Evolutionary conservation across 2,329 filamentous ascomycete species (phyloP), one percentile per base, ranked within the genome.

Genomic region (Epichloe typhina): DNA sequence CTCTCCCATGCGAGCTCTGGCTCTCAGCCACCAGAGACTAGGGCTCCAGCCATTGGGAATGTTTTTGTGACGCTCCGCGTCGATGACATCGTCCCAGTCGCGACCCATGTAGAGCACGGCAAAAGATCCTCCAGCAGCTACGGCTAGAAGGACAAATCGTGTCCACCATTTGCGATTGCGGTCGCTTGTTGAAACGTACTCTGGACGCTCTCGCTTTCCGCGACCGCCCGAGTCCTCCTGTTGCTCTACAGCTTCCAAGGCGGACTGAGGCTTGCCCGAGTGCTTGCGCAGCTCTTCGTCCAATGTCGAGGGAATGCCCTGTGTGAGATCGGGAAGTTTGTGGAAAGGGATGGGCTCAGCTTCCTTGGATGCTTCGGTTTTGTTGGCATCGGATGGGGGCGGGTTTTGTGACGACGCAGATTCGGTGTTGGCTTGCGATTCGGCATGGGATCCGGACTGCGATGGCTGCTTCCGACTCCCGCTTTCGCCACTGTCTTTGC

Each of bases 131-230:
- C 77, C 72, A 19, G 77, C 65, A 6, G 84, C 68, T 44, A 86
- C 73, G 7, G 74, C 62, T 12, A 75, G 72, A 58, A 93, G 88
- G 62, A 87, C 76, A 64, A 84, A 83, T 61, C 88, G 88, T 50
- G 86, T 84, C 61, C 89, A 74, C 59, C 78, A 79, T 57, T 84
- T 83, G 51, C 90, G 83, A 62, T 86, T 84, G 62, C 85, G 82
- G 64, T 98, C 93, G 40, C 85, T 80, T 3, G 91, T 97, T 15
- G 93, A 96, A 59, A 95, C 79, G 68, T 97, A 97, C 55, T 85
- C 85, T 63, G 88, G 76, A 50, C 80, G 75, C 1, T 75, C 76
- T 4, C 75, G 59, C 66, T 68, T 59, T 21, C 65, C 54, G 50
- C 64, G 54, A 55, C 62, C 52, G 51, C 59, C 57, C 2, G 65